Base-by-base conservation (phyloP, 768 basidiomycete species). In the Candolleomyces efflorescens region DNA sequence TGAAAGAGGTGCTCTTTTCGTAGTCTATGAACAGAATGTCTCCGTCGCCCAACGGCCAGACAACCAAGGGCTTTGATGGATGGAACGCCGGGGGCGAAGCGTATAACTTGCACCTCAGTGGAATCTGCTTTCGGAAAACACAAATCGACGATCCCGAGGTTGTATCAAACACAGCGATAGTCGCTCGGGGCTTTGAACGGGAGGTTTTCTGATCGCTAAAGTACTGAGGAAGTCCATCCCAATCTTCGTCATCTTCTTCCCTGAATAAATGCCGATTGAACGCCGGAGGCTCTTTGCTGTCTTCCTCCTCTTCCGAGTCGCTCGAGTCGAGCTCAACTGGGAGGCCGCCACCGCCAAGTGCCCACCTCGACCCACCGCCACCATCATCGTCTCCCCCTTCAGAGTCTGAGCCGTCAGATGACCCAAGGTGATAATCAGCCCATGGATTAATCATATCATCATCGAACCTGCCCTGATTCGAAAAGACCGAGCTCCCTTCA, bases 11-110 rank as follows among this genome's bases (percentile, higher is more conserved):
- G 32, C 65, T 69, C 5, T 55, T 57, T 37, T 59, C 12, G 47
- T 66, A 65, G 39, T 70, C 68, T 7, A 62, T 63, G 52, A 71
- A 70, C 1, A 71, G 59, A 10, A 71, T 53, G 22, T 68, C 65
- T 2, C 70, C 69, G 15, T 54, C 65, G 48, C 66, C 60, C n/a
- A 70, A 58, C 12, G 70, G 65, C 69, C 69, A 71, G 18, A 67
- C 64, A 2, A 69, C 57, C 22, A 71, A 60, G 13, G 60, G 48
- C 48, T 63, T 55, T n/a, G 54, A 56, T 7, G 67, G 70, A 54
- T 71, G 69, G 20, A 71, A 37, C 3, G 58, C 56, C 11, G 69
- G 70, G 10, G 70, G 69, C 9, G 70, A 71, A 36, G 54, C 63
- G 54, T 67, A 67, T 11, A 69, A 38, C 48, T 59, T 63, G 60